Evolutionary conservation across 805 yeast genomes (phyloP), one percentile per base, ranked within the genome.

Genomic region (Candida succiphila): DNA sequence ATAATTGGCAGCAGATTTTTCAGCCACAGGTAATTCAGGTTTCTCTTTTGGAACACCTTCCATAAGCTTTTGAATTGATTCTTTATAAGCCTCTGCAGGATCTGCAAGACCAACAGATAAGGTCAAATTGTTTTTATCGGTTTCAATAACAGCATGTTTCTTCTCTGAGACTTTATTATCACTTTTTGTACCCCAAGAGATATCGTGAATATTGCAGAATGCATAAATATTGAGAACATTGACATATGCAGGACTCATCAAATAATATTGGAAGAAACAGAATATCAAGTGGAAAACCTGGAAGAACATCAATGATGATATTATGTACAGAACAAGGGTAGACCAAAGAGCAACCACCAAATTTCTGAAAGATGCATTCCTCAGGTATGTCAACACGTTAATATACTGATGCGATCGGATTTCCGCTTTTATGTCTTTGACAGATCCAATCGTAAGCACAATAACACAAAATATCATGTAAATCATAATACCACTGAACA

Each of bases 101-200:
- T 55, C 53, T 24, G 42, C 48, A 21, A 55, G 33, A 5, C 49
- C 53, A 28, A 49, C 56, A 6, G 58, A 52, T 21, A 55, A 36
- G 12, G 49, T 34, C 17, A 52, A 21, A 30, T 48, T 45, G 21
- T 44, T 43, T 5, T 37, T 16, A 15, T 29, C 27, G 2, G 39
- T 44, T 21, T 37, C 40, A 9, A 54, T 54, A 3, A 15, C 19
- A 7, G 19, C 27, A 36, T 94, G 95, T 45, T 87, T 69, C 52
- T 68, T 88, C 53, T 64, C 69, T 48, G 63, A 73, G 2, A 32
- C 37, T 52, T 75, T 71, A 4, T 73, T 67, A 25, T 81, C 82
- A 34, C 95, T 95, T 53, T 89, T 85, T 3, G 95, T 89, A 57
- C 96, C 96, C 96, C 97, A 88, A 5, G 95, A 83, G 32, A 88